Percentiles rank a stretch among this genome's conserved stretches.
Conservation (phyloP, 352 stramenopile species). For the Phytophthora constricta region DNA sequence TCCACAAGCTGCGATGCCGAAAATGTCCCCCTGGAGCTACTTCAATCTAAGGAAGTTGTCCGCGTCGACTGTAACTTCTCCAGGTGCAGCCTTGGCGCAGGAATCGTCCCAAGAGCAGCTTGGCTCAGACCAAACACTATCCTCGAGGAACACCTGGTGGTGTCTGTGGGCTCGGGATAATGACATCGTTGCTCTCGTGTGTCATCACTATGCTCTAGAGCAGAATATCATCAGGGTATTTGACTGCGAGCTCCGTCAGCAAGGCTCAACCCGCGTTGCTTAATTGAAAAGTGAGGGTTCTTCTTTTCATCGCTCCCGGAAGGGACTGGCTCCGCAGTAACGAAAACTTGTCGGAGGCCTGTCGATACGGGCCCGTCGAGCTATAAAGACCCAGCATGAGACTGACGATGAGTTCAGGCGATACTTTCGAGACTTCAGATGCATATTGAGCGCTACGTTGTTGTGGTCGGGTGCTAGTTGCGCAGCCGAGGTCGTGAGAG, state of each 20-base stretch:
- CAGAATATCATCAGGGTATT: constrained; percentile 15
- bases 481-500: too few species aligned
- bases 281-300: constrained; percentile 8
- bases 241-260: constrained; percentile 7
- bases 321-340: background rate
- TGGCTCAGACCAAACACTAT: constrained; percentile 27
- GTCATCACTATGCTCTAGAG: constrained; percentile 19
- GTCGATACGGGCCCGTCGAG: constrained; percentile 14
- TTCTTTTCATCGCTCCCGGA: constrained; percentile 1
- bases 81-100: background rate
- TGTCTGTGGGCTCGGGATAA: background rate
- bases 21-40: background rate
- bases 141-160: constrained; percentile 18
- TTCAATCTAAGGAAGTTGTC: background rate
- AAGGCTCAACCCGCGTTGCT: background rate
- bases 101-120: constrained; percentile 20
- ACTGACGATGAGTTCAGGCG: constrained; percentile 18
- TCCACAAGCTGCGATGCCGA: background rate
- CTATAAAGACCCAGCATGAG: background rate
- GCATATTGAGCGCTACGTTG: too few species aligned
- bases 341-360: constrained; percentile 11
- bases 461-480: too few species aligned
- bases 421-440: too few species aligned
- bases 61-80: constrained; percentile 7
- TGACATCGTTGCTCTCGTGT: background rate